These are phyloP conservation scores for Amanita subjunquillea DNA, from an alignment of 768 basidiomycete genomes.

Conservation along the genomic window DNA sequence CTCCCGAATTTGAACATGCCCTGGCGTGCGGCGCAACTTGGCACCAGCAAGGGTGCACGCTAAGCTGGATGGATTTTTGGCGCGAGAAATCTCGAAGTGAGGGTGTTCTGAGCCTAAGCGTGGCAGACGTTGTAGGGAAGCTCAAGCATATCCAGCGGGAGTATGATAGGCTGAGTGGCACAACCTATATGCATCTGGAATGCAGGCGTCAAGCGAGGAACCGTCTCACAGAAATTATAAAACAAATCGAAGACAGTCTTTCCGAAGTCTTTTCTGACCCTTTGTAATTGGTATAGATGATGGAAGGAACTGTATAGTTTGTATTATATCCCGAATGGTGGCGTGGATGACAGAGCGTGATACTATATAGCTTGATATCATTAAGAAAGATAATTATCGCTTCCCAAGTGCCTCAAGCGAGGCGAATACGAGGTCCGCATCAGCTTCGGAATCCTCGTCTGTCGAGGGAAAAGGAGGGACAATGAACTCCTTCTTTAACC, in stretches of 20 bases:
- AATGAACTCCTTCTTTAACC: constrained; percentile 1
- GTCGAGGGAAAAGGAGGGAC: neutral
- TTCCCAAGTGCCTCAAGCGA: neutral
- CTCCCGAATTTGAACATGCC: constrained; percentile 57
- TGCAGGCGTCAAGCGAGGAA: constrained; percentile 51
- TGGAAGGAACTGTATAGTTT: neutral
- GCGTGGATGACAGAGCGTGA: too few relatives aligned
- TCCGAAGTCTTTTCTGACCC: constrained; percentile 46
- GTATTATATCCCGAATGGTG: neutral
- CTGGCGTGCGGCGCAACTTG: constrained; percentile 54
- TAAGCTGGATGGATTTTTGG: constrained; percentile 74
- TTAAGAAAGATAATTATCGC: neutral
- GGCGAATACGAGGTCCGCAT: constrained; percentile 1
- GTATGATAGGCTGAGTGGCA: constrained; percentile 60
- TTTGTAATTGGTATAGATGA: neutral
- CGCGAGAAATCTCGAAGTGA: constrained; percentile 63
- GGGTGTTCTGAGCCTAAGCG: constrained; percentile 42
- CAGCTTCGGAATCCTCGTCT: constrained; percentile 3
- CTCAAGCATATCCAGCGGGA: constrained; percentile 54
- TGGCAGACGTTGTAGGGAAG: constrained; percentile 60
- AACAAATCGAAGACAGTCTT: constrained; percentile 44
- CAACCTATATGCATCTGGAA: constrained; percentile 74
- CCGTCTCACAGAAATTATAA: constrained; percentile 44
- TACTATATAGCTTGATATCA: too few relatives aligned
- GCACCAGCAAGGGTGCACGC: constrained; percentile 64